These are phyloP conservation scores for Coccomyxa subellipsoidea DNA, from an alignment of 163 green algal species.

Conservation along the genomic window DNA sequence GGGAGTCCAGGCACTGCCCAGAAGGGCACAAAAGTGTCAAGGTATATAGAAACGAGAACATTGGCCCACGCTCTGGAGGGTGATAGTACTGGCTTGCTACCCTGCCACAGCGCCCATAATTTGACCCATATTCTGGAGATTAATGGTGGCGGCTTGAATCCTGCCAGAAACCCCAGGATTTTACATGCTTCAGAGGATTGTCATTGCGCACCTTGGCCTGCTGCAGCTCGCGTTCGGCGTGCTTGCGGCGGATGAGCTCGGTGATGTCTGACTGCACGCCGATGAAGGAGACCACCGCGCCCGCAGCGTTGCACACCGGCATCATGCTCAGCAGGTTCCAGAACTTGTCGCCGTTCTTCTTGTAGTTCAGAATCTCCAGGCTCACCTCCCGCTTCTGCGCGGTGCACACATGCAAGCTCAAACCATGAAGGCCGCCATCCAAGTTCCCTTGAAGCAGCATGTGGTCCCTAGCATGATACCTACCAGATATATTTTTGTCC, in stretches of 20 bases:
- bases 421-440: not conserved
- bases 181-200: no score
- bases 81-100: no score
- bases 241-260: constrained; percentile 65
- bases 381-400: not conserved
- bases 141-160: no score
- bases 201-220: constrained; percentile 18
- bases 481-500: no score
- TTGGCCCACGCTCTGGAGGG: no score
- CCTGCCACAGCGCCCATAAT: no score
- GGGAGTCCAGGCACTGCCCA: no score
- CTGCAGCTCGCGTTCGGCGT: constrained; percentile 49
- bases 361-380: constrained; percentile 87
- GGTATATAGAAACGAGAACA: no score
- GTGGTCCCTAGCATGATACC: not conserved
- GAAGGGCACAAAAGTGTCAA: no score
- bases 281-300: constrained; percentile 70
- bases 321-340: constrained; percentile 84
- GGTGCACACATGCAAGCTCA: no score
- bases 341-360: constrained; percentile 77
- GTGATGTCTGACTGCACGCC: constrained; percentile 74
- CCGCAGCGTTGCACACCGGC: constrained; percentile 58
- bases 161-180: no score
- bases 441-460: not conserved
- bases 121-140: no score